Evolutionary conservation across 108 stramenopile species (phyloP).

Genomic region (Nitzschia sp.): DNA sequence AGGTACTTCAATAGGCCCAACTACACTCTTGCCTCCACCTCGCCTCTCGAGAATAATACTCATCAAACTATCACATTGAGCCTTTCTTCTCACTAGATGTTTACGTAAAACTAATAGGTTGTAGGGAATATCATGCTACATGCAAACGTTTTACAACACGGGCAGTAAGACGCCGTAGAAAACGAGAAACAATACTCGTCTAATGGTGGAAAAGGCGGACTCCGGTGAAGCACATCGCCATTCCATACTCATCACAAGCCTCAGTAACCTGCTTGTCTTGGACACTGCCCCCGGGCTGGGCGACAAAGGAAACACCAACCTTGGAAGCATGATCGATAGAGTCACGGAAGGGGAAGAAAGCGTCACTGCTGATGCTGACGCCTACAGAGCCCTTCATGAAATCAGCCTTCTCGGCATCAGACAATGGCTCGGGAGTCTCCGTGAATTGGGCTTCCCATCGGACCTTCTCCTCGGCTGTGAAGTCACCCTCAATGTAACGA

Average conservation of each 20-base stretch:
- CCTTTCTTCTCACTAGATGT: too few species aligned
- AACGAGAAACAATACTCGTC: background rate
- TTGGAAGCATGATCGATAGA: conserved; percentile 97
- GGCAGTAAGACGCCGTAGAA: too few species aligned
- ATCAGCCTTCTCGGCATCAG: conserved; percentile 87
- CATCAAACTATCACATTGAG: too few species aligned
- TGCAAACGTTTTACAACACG: too few species aligned
- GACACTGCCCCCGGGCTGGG: conserved; percentile 96
- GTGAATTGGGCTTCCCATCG: conserved; percentile 90
- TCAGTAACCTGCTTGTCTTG: conserved; percentile 89
- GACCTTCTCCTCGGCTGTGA: conserved; percentile 88
- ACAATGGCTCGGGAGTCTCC: conserved; percentile 82
- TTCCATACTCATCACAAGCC: conserved; percentile 94
- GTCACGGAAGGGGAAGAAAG: conserved; percentile 99
- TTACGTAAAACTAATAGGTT: too few species aligned
- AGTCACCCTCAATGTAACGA: conserved; percentile 97
- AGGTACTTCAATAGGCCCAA: too few species aligned
- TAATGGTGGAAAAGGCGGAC: conserved; percentile 99
- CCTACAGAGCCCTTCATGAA: conserved; percentile 82
- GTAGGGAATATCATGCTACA: too few species aligned
- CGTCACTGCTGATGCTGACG: conserved; percentile 91
- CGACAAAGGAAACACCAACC: conserved; percentile 90
- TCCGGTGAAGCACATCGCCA: conserved; percentile 96
- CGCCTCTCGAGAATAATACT: too few species aligned
- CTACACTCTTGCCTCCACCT: too few species aligned